Evolutionary conservation across 495 filamentous ascomycete genomes (phyloP), one percentile per base, ranked within the genome.

Genomic region (Talaromyces wortmannii): DNA sequence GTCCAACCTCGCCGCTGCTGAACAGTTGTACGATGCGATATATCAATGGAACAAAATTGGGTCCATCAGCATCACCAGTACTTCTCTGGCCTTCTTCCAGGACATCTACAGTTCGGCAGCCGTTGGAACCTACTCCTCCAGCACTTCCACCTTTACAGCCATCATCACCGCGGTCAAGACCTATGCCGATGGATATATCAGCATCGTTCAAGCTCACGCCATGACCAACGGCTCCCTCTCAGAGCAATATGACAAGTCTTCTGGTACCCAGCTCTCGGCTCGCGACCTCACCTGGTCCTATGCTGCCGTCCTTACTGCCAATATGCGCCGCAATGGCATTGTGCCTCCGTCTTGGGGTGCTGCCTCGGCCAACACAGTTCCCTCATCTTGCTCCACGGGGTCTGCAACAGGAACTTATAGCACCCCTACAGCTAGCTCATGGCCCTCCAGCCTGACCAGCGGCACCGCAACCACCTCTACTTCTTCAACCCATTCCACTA

Each of bases 331-430:
- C 67, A 16, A 68, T 67, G n/a, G 73, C 53, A 48, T 68, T n/a
- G 67, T 79, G 31, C 84, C 84, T 0, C 58, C 76, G 4, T 76
- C 83, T 4, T 83, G 77, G 76, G 75, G 74, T 5, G 86, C 82
- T 63, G 67, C 74, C 17, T 67, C 71, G 7, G 72, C 72, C 4
- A 72, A 68, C 42, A 77, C 74, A 1, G 70, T 87, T 0, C 85
- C 86, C 2, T 61, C 70, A 4, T 59, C 66, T 1, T 90, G 87
- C 65, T 57, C 56, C 2, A 66, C 72, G 0, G 75, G 78, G 12
- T 77, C 80, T 4, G 77, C 78, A 5, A 69, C 57, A 7, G 86
- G 86, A 0, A 78, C 79, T 6, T 90, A 88, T 72, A 73, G 72
- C 43, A 69, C 73, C 1, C 79, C 80, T 0, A 78, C 80, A 0